Evolutionary conservation across 164 flowering plant species (phyloP), one percentile per base, ranked within the genome.

Genomic region (Vitis vinifera): DNA sequence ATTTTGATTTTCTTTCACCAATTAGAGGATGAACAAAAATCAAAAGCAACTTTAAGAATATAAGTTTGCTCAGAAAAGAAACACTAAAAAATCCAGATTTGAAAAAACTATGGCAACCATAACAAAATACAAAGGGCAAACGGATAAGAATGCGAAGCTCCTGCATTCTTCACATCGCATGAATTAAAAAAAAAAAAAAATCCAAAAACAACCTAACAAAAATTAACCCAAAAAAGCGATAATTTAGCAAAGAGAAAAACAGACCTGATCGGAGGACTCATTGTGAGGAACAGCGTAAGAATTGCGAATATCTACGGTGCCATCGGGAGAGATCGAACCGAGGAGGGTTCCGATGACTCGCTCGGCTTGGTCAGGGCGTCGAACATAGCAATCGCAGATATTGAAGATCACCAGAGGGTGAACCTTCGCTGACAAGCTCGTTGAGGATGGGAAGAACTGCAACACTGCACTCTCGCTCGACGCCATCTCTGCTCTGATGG

Each of bases 341-440:
- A 96, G 98, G 6, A 96, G 97, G 51, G 99, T 92, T 5, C 99
- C 99, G 61, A 96, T 89, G 49, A 96, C 97, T 48, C 99, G 82
- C 55, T 91, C 97, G 3, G 98, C 92, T 71, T 85, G 91, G 80
- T 93, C 97, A 1, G 92, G 91, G 0, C 99, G 90, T 66, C 97
- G 75, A n/a, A 93, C 97, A 65, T 76, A 96, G 71, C 89, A 89
- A 64, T 96, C 99, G 63, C 98, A 90, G 51, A 96, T 87, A 82
- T 90, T 96, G 81, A 90, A 91, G 14, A 96, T 84, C 23, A 96
- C 99, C 3, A 96, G 75, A 0, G 98, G 99, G 31, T 93, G 98
- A 50, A 93, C 87, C 77, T 75, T 92, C 14, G 95, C 99, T 15
- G 95, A 75, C 44, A 86, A 50, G 49, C 77, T 78, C 55, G 89